phyloP scores from a whole-genome alignment of 768 basidiomycete genomes.

The Hericium erinaceus region DNA sequence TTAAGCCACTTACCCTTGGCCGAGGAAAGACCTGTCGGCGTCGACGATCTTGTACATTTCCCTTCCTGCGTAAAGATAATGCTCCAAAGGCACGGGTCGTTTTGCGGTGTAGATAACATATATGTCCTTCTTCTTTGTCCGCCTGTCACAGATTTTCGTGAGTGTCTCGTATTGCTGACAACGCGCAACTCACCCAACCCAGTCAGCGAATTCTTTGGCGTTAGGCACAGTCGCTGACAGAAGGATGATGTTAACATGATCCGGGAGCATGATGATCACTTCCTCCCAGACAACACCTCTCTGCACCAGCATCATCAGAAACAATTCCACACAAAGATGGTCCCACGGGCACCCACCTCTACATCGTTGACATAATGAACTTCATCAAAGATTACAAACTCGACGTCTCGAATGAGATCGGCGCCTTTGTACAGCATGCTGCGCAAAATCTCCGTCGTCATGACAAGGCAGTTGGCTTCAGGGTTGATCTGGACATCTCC shows the following conservation, averaged over 20 bases:
- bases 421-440: conserved; percentile 99
- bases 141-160: conserved; percentile 35
- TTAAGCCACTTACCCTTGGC: conserved; percentile 45
- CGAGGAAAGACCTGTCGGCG: conserved; percentile 61
- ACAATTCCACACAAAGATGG: neutral
- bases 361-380: conserved; percentile 99
- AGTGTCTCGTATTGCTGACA: neutral
- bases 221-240: conserved; percentile 97
- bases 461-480: conserved; percentile 92
- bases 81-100: conserved; percentile 93
- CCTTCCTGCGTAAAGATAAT: conserved; percentile 91
- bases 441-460: conserved; percentile 96
- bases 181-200: conserved; percentile 77
- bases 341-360: conserved; percentile 47
- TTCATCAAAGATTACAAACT: conserved; percentile 99
- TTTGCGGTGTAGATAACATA: conserved; percentile 97
- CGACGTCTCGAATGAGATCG: conserved; percentile 95
- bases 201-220: conserved; percentile 95
- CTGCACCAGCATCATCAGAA: conserved; percentile 31
- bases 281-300: conserved; percentile 99
- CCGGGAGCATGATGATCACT: conserved; percentile 99
- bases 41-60: conserved; percentile 93
- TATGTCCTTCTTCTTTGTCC: conserved; percentile 98
- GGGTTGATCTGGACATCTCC: conserved; percentile 99
- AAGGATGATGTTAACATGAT: conserved; percentile 96